phyloP scores from a whole-genome alignment of 148 eudicot genomes.

The Oxyria digyna region DNA sequence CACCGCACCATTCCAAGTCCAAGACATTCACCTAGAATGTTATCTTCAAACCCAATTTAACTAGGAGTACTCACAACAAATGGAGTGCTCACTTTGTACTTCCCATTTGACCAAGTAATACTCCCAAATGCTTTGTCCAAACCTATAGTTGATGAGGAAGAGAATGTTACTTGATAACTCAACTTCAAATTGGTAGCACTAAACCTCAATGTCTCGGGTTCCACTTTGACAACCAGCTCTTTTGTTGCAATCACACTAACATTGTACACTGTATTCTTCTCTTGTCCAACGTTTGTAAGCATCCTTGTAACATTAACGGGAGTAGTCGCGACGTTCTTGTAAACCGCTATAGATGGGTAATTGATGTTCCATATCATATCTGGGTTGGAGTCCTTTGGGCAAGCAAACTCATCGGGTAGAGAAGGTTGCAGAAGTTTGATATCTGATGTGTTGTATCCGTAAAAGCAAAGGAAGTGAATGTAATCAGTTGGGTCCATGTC shows the following conservation, averaged over 20 bases:
- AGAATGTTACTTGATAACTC: slow-evolving; percentile 31
- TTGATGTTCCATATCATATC: slow-evolving; percentile 52
- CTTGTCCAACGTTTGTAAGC: slow-evolving; percentile 51
- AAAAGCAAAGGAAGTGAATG: slow-evolving; percentile 39
- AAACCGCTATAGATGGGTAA: slow-evolving; percentile 64
- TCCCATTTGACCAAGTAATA: slow-evolving; percentile 48
- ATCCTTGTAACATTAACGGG: slow-evolving; percentile 37
- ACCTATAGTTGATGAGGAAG: slow-evolving; percentile 11
- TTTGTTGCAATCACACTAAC: slow-evolving; percentile 28
- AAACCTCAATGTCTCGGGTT: slow-evolving; percentile 34
- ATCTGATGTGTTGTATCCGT: slow-evolving; percentile 32
- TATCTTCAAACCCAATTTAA: too few relatives aligned
- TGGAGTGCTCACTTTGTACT: slow-evolving; percentile 43
- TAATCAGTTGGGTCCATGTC: slow-evolving; percentile 40
- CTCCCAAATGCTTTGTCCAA: slow-evolving; percentile 35
- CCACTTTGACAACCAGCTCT: slow-evolving; percentile 35
- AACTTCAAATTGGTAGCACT: slow-evolving; percentile 20
- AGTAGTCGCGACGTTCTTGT: slow-evolving; percentile 13
- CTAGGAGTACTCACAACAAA: slow-evolving; percentile 31
- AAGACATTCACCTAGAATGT: too few relatives aligned
- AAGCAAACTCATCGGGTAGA: slow-evolving; percentile 34
- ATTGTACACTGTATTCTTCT: slow-evolving; percentile 26
- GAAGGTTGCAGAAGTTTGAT: slow-evolving; percentile 34
- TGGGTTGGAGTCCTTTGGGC: slow-evolving; percentile 26
- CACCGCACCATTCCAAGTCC: too few relatives aligned